Evolutionary conservation across 441 rosid species (phyloP).

Genomic region (Kokia cookei): DNA sequence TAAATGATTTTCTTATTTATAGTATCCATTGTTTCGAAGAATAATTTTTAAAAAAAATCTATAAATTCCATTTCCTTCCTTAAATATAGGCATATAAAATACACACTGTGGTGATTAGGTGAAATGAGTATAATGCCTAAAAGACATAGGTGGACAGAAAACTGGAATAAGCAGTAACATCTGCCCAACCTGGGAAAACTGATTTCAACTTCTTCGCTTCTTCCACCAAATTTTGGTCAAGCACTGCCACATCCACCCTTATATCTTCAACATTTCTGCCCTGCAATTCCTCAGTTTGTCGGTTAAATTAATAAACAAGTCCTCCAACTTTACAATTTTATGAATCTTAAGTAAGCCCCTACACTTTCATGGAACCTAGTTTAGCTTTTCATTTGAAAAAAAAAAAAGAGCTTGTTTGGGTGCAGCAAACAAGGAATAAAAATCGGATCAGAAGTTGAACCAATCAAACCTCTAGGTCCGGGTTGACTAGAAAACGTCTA

Average conservation of each 20-base stretch:
- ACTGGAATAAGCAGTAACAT: constrained; percentile 64
- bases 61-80: too few relatives aligned
- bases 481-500: too few relatives aligned
- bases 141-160: constrained; percentile 64
- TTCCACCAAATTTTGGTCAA: constrained; percentile 68
- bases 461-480: neutral
- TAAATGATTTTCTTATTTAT: too few relatives aligned
- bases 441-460: neutral
- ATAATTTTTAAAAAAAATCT: too few relatives aligned
- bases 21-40: too few relatives aligned
- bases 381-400: neutral
- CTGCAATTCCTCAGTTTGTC: constrained; percentile 28
- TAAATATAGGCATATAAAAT: too few relatives aligned
- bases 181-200: constrained; percentile 86
- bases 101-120: too few relatives aligned
- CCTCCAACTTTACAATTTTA: too few relatives aligned
- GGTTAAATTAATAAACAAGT: neutral
- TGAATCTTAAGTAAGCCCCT: too few relatives aligned
- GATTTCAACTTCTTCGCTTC: constrained; percentile 54
- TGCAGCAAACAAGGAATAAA: neutral
- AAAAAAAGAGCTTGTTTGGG: neutral
- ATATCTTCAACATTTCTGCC: constrained; percentile 44
- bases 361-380: too few relatives aligned
- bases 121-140: constrained; percentile 17
- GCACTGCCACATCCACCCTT: constrained; percentile 70